Evolutionary conservation across 169 alveolate species (phyloP).

Genomic region (Plasmodium coatneyi): DNA sequence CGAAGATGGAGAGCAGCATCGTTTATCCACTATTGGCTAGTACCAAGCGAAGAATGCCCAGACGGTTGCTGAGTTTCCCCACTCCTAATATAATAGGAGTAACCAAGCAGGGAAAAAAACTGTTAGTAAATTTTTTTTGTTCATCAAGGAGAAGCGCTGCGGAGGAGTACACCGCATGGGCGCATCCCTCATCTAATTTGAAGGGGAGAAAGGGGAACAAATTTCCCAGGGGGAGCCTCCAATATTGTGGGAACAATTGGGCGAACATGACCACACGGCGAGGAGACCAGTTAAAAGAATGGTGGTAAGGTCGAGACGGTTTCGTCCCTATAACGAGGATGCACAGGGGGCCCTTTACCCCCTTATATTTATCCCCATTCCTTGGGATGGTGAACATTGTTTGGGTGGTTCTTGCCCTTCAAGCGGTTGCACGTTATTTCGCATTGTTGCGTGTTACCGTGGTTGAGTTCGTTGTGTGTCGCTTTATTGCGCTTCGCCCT

Average conservation of each 20-base stretch:
- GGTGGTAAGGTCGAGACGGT: not conserved
- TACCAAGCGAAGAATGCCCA: not conserved
- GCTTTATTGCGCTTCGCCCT: not conserved
- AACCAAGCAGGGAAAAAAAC: too few relatives aligned
- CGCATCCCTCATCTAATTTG: not conserved
- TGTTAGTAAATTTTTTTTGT: not conserved
- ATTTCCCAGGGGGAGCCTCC: not conserved
- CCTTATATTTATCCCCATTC: not conserved
- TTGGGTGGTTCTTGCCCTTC: not conserved
- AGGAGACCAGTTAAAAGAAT: not conserved
- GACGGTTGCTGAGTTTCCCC: not conserved
- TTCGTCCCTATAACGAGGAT: not conserved
- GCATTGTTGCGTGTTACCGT: not conserved
- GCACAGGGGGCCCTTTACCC: not conserved
- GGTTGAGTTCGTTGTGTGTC: not conserved
- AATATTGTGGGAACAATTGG: not conserved
- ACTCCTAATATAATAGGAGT: too few relatives aligned
- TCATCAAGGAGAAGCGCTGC: not conserved
- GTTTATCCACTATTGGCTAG: not conserved
- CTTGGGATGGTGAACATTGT: not conserved
- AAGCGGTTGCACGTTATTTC: not conserved
- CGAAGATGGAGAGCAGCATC: too few relatives aligned
- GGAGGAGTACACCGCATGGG: not conserved
- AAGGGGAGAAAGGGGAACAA: not conserved
- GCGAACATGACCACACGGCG: not conserved